phyloP scores from a whole-genome alignment of 2,329 filamentous ascomycete genomes.

The Phaeosphaeria sp. region DNA sequence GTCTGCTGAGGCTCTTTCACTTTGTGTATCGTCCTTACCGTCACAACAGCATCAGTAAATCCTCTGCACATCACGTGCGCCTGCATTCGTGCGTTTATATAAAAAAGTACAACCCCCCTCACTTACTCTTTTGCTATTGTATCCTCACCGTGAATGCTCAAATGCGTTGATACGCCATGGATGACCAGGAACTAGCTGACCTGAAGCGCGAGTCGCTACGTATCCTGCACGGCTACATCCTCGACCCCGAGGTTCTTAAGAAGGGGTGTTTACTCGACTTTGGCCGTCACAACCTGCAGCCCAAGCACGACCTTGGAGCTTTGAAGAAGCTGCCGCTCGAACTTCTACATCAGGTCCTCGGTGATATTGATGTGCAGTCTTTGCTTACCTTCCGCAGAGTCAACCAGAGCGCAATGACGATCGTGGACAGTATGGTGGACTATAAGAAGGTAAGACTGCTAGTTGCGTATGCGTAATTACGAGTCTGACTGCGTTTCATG shows the following conservation, averaged over 20 bases:
- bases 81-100: background rate
- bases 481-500: background rate
- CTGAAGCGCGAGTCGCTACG: background rate
- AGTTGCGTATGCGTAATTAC: background rate
- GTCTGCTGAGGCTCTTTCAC: too few species aligned
- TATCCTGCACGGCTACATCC: background rate
- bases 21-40: too few species aligned
- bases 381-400: constrained; percentile 1
- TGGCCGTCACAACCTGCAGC: background rate
- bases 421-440: background rate
- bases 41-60: too few species aligned
- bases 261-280: background rate
- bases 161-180: background rate
- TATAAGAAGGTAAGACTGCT: background rate
- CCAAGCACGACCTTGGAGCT: background rate
- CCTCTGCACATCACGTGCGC: too few species aligned
- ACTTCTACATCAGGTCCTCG: background rate
- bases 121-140: background rate
- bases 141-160: background rate
- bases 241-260: background rate
- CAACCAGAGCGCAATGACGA: background rate
- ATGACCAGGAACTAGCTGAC: background rate
- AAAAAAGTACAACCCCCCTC: background rate
- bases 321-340: background rate
- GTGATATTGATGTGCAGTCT: constrained; percentile 1